phyloP scores from a whole-genome alignment of 805 yeast species.

The Starmerella floricola region DNA sequence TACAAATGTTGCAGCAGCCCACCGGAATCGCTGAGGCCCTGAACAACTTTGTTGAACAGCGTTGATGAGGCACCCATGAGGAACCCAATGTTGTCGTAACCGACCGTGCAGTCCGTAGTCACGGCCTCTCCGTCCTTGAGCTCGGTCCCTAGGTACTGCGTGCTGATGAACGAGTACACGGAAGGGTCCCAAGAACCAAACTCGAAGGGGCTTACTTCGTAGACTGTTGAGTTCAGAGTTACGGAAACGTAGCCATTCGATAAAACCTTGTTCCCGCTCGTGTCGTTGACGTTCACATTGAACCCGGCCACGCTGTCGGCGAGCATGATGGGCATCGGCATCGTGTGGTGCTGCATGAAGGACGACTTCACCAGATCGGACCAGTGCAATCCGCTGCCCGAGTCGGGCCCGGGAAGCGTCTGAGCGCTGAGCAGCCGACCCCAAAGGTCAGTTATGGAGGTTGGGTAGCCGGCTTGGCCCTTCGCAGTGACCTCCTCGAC shows the following conservation, averaged over 20 bases:
- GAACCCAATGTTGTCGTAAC: constrained; percentile 73
- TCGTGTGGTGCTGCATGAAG: constrained; percentile 44
- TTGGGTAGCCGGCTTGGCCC: constrained; percentile 52
- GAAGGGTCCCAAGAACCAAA: constrained; percentile 85
- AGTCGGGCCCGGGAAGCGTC: constrained; percentile 49
- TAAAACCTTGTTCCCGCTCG: constrained; percentile 23
- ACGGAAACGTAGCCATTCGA: constrained; percentile 34
- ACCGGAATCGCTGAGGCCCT: constrained; percentile 31
- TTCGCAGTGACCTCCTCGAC: constrained; percentile 43
- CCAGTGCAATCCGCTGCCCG: constrained; percentile 53
- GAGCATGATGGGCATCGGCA: constrained; percentile 60
- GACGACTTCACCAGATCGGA: constrained; percentile 47
- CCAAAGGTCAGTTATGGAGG: constrained; percentile 69
- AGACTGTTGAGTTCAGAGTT: constrained; percentile 52
- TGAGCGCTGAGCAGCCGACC: constrained; percentile 65
- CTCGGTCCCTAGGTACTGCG: constrained; percentile 58
- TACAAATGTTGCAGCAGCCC: constrained; percentile 33
- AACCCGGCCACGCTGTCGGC: constrained; percentile 38
- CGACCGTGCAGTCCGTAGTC: constrained; percentile 42
- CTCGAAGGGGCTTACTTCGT: constrained; percentile 45
- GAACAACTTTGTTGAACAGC: constrained; percentile 55
- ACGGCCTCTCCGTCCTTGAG: constrained; percentile 48
- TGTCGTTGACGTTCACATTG: background rate
- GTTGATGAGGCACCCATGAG: constrained; percentile 75
- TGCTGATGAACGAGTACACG: constrained; percentile 49